Evolutionary conservation across 2,329 filamentous ascomycete genomes (phyloP), one percentile per base, ranked within the genome.

Genomic region (Phoma sp.): DNA sequence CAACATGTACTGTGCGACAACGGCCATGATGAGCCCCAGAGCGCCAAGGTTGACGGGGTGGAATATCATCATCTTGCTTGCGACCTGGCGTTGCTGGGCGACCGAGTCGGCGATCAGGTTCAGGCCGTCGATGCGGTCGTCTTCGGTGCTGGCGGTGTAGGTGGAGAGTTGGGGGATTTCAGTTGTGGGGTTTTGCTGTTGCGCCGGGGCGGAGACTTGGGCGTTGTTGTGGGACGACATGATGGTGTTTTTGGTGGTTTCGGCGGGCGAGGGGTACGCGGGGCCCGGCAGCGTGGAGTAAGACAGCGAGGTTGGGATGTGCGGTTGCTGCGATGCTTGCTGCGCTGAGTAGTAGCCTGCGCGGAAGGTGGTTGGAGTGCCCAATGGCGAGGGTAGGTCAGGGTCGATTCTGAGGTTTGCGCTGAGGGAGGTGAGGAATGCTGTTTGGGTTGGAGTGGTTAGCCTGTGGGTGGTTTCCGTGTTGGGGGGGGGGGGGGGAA

Each of bases 391-490:
- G 60, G 88, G 74, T 76, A 85, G 58, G 40, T 80, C 78, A 29
- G 79, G 78, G 64, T 77, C 80, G 53, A 93, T 86, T 65, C 88
- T 87, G 50, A 95, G 83, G 69, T 95, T 95, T 60, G 89, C 89
- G 63, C 89, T 86, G 13, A 95, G 82, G 64, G 91, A 93, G 51
- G 86, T 89, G 75, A 95, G 89, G 79, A 95, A 95, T 24, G 90
- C 90, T 95, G 74, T 44, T 29, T 18, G 36, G 18, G 29, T 29
- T 38, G 18, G 29, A 42, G 29, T 13, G 6, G 39, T 69, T 43
- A 69, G 65, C 58, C 18, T 13, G 30, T 33, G 39, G 30, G 33
- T 32, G 23, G 30, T 33, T 35, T 18, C 18, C 2, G 18, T 18
- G 18, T 18, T 1, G 18, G 18, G 18, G 18, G 18, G 18, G 18